phyloP scores from a whole-genome alignment of 345 rosid species.

The Pistacia vera region DNA sequence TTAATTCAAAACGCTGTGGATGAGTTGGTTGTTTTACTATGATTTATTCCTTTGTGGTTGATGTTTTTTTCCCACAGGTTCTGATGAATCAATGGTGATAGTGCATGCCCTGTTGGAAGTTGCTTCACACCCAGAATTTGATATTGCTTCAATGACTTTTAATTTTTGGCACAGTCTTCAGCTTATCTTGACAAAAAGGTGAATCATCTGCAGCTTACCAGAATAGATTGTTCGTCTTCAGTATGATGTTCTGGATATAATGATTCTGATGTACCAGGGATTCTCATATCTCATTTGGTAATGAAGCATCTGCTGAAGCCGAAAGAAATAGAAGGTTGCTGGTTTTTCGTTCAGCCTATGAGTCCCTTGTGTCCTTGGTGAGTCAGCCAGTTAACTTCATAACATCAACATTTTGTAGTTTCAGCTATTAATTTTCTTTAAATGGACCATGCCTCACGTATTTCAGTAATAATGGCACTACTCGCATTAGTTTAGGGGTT shows the following conservation, averaged over 20 bases:
- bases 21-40: slow-evolving; percentile 19
- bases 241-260: slow-evolving; percentile 25
- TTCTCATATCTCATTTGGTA: slow-evolving; percentile 63
- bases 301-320: slow-evolving; percentile 69
- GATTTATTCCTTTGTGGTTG: slow-evolving; percentile 5
- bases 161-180: slow-evolving; percentile 99
- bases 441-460: not conserved
- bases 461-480: not conserved
- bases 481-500: not conserved
- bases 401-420: not conserved
- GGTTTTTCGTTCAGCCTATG: slow-evolving; percentile 72
- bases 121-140: slow-evolving; percentile 91
- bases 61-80: slow-evolving; percentile 50
- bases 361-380: slow-evolving; percentile 90
- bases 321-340: slow-evolving; percentile 89
- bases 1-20: not conserved
- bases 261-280: slow-evolving; percentile 57
- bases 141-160: slow-evolving; percentile 98
- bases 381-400: slow-evolving; percentile 32
- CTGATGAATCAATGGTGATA: slow-evolving; percentile 87
- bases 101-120: slow-evolving; percentile 86
- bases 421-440: not conserved
- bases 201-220: slow-evolving; percentile 25
- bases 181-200: slow-evolving; percentile 81
- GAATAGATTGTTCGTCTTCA: slow-evolving; percentile 16